Conservation (phyloP, 1,139 yeast genomes). For the Suhomyces bolitotheri region DNA sequence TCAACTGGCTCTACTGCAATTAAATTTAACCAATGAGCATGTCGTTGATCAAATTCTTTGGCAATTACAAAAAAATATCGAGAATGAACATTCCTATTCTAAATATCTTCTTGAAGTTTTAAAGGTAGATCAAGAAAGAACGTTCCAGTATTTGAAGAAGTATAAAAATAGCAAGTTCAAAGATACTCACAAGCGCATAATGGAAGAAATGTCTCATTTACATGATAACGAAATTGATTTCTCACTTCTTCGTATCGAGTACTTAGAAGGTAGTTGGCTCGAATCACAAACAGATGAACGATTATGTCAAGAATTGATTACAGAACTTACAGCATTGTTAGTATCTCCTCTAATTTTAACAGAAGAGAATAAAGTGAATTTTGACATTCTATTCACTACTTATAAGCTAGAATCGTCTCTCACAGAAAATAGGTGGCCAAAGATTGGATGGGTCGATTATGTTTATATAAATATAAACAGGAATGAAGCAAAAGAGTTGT, state of each 20-base stretch:
- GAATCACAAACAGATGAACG: conserved; percentile 17
- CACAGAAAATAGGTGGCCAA: conserved; percentile 36
- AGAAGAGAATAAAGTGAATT: conserved; percentile 25
- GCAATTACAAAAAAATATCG: conserved; percentile 19
- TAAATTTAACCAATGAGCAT: neutral
- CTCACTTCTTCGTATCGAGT: conserved; percentile 35
- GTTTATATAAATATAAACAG: conserved; percentile 25
- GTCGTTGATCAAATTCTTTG: conserved; percentile 17
- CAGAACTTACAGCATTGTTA: conserved; percentile 15
- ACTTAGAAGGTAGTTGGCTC: conserved; percentile 32
- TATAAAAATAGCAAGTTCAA: conserved; percentile 27
- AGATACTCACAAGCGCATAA: conserved; percentile 32
- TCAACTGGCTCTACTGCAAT: neutral
- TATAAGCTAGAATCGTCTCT: conserved; percentile 34
- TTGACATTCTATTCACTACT: conserved; percentile 28
- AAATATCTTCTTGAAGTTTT: conserved; percentile 33
- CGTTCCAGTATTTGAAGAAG: conserved; percentile 33
- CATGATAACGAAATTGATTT: conserved; percentile 26
- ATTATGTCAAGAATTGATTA: conserved; percentile 16
- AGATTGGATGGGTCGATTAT: conserved; percentile 41
- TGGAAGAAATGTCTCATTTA: conserved; percentile 30
- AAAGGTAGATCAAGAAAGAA: conserved; percentile 28
- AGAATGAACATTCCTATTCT: conserved; percentile 27
- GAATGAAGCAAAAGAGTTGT: conserved; percentile 31
- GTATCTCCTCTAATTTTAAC: conserved; percentile 13